Conservation (phyloP, 2,329 filamentous ascomycete species). For the Lecanicillium sp. region DNA sequence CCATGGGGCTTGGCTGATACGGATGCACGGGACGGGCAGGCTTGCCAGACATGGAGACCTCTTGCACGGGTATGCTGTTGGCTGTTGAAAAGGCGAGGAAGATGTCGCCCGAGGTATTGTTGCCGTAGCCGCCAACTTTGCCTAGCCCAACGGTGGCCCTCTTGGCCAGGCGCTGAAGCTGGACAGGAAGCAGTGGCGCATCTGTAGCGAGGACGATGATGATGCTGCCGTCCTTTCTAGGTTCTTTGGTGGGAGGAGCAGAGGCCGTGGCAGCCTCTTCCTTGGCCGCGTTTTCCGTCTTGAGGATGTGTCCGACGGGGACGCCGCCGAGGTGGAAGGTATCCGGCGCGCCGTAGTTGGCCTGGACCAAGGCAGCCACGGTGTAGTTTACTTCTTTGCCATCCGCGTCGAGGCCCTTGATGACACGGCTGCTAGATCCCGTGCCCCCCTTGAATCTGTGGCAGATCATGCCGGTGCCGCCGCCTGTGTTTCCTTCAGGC, state of each 20-base stretch:
- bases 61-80: conserved; percentile 35
- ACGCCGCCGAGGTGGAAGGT: conserved; percentile 53
- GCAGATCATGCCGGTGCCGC: conserved; percentile 62
- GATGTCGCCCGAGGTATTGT: conserved; percentile 57
- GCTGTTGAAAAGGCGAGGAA: conserved; percentile 61
- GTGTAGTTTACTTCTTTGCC: conserved; percentile 39
- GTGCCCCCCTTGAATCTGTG: conserved; percentile 62
- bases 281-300: conserved; percentile 24
- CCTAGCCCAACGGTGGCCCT: conserved; percentile 54
- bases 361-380: conserved; percentile 54
- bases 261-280: conserved; percentile 13
- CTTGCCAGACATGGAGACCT: conserved; percentile 25
- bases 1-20: conserved; percentile 26
- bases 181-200: conserved; percentile 21
- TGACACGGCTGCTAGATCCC: conserved; percentile 50
- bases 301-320: conserved; percentile 52
- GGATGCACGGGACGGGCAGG: conserved; percentile 29
- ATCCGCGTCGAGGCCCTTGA: conserved; percentile 33
- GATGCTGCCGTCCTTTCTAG: conserved; percentile 26
- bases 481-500: conserved; percentile 54
- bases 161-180: conserved; percentile 42
- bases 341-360: conserved; percentile 53
- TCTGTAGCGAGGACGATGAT: conserved; percentile 25
- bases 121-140: conserved; percentile 52
- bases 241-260: conserved; percentile 13